Conservation (phyloP, 192 early-diverging fungal species). For the Physocladia obscura region DNA sequence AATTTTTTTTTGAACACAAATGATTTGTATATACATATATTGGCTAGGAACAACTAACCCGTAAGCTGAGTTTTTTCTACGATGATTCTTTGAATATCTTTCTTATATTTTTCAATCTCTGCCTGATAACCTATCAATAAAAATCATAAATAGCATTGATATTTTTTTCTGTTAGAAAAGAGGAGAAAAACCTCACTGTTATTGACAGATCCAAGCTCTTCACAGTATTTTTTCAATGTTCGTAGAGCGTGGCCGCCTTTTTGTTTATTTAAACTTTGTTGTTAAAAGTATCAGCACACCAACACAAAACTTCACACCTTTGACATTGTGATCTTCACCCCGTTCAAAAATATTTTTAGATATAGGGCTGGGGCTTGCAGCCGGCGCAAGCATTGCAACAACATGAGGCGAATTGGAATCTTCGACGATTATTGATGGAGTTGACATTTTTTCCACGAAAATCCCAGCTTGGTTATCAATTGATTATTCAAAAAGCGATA, state of each 20-base stretch:
- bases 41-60: too few relatives aligned
- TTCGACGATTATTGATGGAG: conserved; percentile 10
- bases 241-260: conserved; percentile 50
- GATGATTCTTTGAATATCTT: conserved; percentile 11
- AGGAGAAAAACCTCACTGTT: conserved; percentile 1
- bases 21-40: too few relatives aligned
- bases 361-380: neutral
- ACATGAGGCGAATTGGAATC: neutral
- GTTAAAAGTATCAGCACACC: neutral
- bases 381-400: neutral
- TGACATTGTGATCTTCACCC: conserved; percentile 28
- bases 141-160: neutral
- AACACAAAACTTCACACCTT: conserved; percentile 3
- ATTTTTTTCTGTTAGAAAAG: neutral
- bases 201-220: conserved; percentile 41
- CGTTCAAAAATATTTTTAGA: neutral
- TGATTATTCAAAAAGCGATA: too few relatives aligned
- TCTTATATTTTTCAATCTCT: conserved; percentile 21
- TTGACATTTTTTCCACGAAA: neutral
- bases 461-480: too few relatives aligned
- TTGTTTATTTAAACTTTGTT: neutral
- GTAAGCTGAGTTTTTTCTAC: conserved; percentile 14
- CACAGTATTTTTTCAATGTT: conserved; percentile 50
- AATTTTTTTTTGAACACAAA: neutral
- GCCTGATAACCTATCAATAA: conserved; percentile 30